A percentile compares a stretch with the other conserved stretches of the same genome.
These are phyloP conservation scores for Neonectria coccinea DNA, from an alignment of 2,329 filamentous ascomycete genomes.

Conservation along the genomic window DNA sequence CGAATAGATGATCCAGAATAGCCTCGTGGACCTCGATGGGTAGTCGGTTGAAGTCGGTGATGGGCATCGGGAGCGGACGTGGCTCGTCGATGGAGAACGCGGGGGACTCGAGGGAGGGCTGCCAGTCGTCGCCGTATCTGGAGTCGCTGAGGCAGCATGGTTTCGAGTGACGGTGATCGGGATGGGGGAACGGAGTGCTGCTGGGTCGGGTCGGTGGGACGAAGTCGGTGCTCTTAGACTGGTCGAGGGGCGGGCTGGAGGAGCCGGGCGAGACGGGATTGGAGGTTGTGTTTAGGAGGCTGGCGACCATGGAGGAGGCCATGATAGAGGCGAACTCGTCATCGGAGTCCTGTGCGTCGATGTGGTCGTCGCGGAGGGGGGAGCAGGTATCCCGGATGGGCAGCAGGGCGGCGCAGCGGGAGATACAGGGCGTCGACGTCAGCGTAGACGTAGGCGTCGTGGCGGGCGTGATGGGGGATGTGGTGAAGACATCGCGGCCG, in stretches of 20 bases:
- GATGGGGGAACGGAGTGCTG: conserved; percentile 70
- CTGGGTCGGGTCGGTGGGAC: conserved; percentile 61
- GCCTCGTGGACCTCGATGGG: conserved; percentile 79
- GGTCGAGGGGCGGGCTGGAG: conserved; percentile 63
- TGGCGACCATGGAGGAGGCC: conserved; percentile 52
- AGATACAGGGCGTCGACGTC: conserved; percentile 35
- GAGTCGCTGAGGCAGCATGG: conserved; percentile 45
- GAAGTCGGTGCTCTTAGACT: conserved; percentile 55
- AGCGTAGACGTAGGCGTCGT: conserved; percentile 26
- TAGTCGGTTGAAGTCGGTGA: conserved; percentile 61
- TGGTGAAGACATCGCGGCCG: conserved; percentile 16
- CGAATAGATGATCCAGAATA: conserved; percentile 78
- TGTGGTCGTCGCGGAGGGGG: conserved; percentile 32
- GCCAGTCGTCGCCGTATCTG: conserved; percentile 39
- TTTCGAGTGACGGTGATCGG: conserved; percentile 57
- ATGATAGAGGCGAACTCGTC: conserved; percentile 53
- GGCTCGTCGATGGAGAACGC: conserved; percentile 35
- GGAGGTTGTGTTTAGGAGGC: conserved; percentile 57
- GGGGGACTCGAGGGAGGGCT: conserved; percentile 31
- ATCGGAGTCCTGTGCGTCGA: conserved; percentile 41
- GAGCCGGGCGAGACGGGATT: conserved; percentile 67
- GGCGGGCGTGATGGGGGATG: conserved; percentile 14
- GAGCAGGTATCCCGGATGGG: conserved; percentile 41
- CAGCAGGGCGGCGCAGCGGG: conserved; percentile 38
- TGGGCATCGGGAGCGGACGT: conserved; percentile 31